Conservation (phyloP, 2,329 filamentous ascomycete species). For the Tolypocladium endophyticum region DNA sequence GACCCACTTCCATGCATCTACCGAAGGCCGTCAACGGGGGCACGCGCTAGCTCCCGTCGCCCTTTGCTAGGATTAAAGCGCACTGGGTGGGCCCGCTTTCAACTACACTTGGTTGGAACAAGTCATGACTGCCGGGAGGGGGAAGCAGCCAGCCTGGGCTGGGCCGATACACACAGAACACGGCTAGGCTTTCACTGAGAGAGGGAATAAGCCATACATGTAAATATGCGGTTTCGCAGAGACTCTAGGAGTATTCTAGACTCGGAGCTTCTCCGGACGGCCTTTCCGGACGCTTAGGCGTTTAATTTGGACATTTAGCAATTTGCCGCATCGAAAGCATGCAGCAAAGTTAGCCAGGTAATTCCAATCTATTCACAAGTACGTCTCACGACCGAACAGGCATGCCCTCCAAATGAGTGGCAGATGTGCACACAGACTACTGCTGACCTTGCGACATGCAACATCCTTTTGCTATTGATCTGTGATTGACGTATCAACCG, state of each 20-base stretch:
- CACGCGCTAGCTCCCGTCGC: slow-evolving; percentile 19
- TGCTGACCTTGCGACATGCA: not conserved
- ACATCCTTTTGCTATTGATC: not conserved
- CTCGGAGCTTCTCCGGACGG: not conserved
- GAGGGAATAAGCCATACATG: not conserved
- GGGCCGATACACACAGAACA: not conserved
- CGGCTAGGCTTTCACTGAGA: not conserved
- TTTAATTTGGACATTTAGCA: too few relatives aligned
- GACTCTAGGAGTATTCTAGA: not conserved
- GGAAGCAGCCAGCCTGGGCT: not conserved
- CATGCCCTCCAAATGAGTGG: too few relatives aligned
- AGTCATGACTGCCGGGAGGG: not conserved
- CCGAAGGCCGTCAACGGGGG: slow-evolving; percentile 13
- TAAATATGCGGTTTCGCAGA: not conserved
- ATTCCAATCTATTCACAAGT: not conserved
- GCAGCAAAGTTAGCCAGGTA: not conserved
- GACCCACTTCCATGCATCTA: slow-evolving; percentile 16
- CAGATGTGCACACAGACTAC: not conserved
- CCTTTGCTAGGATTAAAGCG: slow-evolving; percentile 2
- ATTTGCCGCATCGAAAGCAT: not conserved
- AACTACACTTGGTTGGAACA: slow-evolving; percentile 13
- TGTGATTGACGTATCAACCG: not conserved
- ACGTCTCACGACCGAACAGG: not conserved
- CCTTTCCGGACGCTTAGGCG: not conserved
- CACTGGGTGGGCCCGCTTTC: slow-evolving; percentile 13